Percentiles rank a stretch among this genome's conserved stretches.
Evolutionary conservation across 2,329 filamentous ascomycete genomes (phyloP).

Genomic region (Tolypocladium album): DNA sequence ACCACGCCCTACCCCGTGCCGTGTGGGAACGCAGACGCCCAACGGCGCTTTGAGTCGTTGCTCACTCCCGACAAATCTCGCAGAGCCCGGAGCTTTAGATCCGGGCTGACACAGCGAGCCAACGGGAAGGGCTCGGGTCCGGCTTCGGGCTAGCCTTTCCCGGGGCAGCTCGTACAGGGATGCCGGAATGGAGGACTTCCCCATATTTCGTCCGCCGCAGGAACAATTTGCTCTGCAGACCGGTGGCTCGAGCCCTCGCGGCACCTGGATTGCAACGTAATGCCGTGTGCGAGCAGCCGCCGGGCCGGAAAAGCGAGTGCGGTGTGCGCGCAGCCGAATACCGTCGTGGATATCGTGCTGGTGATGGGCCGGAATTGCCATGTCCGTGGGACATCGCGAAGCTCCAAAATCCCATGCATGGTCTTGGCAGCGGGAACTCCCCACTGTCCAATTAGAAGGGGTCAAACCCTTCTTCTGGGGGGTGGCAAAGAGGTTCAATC

Average conservation of each 20-base stretch:
- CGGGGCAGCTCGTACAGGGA: neutral
- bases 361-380: neutral
- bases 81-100: neutral
- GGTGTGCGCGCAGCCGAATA: neutral
- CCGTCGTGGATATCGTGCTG: neutral
- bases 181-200: neutral
- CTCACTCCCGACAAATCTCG: too few relatives aligned
- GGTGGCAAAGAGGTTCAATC: neutral
- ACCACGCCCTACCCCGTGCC: neutral
- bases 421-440: neutral
- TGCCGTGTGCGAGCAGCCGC: neutral
- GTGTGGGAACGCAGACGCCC: neutral
- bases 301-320: neutral
- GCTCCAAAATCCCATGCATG: conserved; percentile 2
- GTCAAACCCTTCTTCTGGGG: neutral
- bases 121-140: neutral
- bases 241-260: neutral
- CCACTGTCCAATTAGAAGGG: neutral
- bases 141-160: neutral
- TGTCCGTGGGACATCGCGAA: conserved; percentile 1
- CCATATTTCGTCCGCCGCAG: neutral
- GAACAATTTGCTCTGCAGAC: neutral
- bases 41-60: neutral
- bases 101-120: neutral
- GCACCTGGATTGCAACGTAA: neutral